Evolutionary conservation across 805 yeast genomes (phyloP).

Genomic region (Torulaspora gathmanii): DNA sequence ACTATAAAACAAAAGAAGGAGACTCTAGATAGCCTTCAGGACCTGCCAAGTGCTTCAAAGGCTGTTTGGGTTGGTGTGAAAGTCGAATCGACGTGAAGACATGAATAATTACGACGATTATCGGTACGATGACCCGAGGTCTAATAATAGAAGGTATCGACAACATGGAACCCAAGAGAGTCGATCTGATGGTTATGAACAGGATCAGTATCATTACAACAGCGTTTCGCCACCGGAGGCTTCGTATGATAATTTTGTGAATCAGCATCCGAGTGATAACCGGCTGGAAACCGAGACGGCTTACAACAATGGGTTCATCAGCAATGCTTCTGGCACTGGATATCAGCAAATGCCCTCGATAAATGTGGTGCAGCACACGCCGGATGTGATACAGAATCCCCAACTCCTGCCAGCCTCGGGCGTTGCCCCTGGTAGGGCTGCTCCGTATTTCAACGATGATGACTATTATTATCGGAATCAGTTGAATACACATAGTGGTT

Average conservation of each 20-base stretch:
- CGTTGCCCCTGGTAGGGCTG: background rate
- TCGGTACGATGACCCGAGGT: slow-evolving; percentile 2
- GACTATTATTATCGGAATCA: slow-evolving; percentile 22
- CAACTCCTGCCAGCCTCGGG: slow-evolving; percentile 3
- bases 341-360: slow-evolving; percentile 24
- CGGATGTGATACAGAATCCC: slow-evolving; percentile 20
- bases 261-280: slow-evolving; percentile 16
- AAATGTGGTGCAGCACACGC: slow-evolving; percentile 28
- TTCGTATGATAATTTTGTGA: slow-evolving; percentile 22
- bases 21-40: too few species aligned
- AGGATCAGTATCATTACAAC: background rate
- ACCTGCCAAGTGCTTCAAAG: background rate
- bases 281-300: slow-evolving; percentile 17
- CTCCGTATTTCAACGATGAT: slow-evolving; percentile 25
- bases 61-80: background rate
- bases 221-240: slow-evolving; percentile 5
- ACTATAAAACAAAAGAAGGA: background rate
- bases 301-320: slow-evolving; percentile 22
- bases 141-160: slow-evolving; percentile 9
- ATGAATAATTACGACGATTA: slow-evolving; percentile 8
- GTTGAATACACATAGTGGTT: slow-evolving; percentile 8
- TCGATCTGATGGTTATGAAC: background rate
- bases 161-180: background rate
- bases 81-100: background rate
- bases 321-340: slow-evolving; percentile 8